These are phyloP conservation scores for Fusarium oxysporum DNA, from an alignment of 2,329 filamentous ascomycete genomes.

Conservation along the genomic window DNA sequence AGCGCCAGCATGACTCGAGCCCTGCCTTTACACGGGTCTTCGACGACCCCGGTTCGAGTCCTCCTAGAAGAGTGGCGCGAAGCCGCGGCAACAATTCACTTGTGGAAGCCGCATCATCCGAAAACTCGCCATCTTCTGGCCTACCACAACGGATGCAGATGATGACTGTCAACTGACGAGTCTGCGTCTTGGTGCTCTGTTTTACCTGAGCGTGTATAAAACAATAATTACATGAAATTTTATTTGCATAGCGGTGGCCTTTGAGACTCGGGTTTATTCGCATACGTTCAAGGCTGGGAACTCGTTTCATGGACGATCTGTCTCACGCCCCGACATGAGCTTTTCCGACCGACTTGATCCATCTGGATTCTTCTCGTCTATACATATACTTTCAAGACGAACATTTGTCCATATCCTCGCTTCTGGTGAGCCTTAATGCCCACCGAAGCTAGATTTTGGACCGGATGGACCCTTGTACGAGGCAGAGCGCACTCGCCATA, in stretches of 20 bases:
- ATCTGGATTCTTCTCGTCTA: conserved; percentile 16
- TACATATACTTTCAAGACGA: conserved; percentile 3
- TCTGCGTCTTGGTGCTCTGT: conserved; percentile 31
- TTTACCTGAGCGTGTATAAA: conserved; percentile 47
- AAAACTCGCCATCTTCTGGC: conserved; percentile 63
- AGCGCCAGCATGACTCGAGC: conserved; percentile 64
- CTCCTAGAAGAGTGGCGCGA: conserved; percentile 62
- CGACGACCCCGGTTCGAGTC: conserved; percentile 69
- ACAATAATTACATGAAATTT: conserved; percentile 44
- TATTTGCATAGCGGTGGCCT: conserved; percentile 55
- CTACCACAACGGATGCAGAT: conserved; percentile 68
- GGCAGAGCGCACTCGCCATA: conserved; percentile 22
- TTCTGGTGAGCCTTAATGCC: not conserved
- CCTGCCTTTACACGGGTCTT: conserved; percentile 77
- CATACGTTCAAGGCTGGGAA: conserved; percentile 28
- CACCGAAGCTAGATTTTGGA: conserved; percentile 2
- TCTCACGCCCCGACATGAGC: conserved; percentile 11
- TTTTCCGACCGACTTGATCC: conserved; percentile 14
- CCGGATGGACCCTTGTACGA: conserved; percentile 12
- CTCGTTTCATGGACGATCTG: conserved; percentile 17
- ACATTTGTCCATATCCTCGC: conserved; percentile 1
- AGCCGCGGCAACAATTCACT: conserved; percentile 67
- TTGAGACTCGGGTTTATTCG: conserved; percentile 35
- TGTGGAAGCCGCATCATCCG: conserved; percentile 61
- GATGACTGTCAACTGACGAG: conserved; percentile 69